Conservation (phyloP, 768 basidiomycete species). For the Plicaturopsis crispa region DNA sequence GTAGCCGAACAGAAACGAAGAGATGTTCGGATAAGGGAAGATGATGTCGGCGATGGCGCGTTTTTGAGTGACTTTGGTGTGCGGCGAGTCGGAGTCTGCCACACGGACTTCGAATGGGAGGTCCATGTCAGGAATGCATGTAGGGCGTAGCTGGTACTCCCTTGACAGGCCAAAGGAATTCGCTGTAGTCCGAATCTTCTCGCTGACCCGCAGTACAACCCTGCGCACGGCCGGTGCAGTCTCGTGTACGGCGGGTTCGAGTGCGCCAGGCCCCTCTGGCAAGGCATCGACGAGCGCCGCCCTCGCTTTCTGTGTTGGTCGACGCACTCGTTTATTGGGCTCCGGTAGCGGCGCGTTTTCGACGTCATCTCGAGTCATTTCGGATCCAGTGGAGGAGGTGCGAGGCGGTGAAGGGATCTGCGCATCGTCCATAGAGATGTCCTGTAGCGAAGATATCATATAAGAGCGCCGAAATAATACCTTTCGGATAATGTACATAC, state of each 20-base stretch:
- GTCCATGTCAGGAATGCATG: neutral
- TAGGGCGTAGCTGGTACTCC: slow-evolving; percentile 10
- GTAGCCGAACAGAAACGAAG: slow-evolving; percentile 14
- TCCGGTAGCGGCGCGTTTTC: too few species aligned
- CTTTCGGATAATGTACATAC: too few species aligned
- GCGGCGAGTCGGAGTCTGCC: slow-evolving; percentile 4
- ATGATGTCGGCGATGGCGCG: slow-evolving; percentile 9
- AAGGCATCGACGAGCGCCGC: slow-evolving; percentile 12
- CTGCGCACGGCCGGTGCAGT: neutral
- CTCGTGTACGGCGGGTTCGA: slow-evolving; percentile 5
- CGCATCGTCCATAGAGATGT: too few species aligned
- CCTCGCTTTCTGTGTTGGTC: slow-evolving; percentile 9
- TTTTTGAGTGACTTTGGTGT: neutral
- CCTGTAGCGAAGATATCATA: too few species aligned
- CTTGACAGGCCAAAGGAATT: slow-evolving; percentile 15
- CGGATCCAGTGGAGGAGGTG: too few species aligned
- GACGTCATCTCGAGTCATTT: too few species aligned
- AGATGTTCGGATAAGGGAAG: slow-evolving; percentile 16
- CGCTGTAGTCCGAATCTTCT: slow-evolving; percentile 10
- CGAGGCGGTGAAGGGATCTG: too few species aligned
- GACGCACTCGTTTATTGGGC: slow-evolving; percentile 8
- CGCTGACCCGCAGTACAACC: slow-evolving; percentile 9
- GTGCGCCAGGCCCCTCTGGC: slow-evolving; percentile 11
- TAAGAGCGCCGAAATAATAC: too few species aligned
- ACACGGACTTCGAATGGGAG: neutral